Base-by-base conservation (phyloP, 139 green algal species). In the Micractinium sp. region DNA sequence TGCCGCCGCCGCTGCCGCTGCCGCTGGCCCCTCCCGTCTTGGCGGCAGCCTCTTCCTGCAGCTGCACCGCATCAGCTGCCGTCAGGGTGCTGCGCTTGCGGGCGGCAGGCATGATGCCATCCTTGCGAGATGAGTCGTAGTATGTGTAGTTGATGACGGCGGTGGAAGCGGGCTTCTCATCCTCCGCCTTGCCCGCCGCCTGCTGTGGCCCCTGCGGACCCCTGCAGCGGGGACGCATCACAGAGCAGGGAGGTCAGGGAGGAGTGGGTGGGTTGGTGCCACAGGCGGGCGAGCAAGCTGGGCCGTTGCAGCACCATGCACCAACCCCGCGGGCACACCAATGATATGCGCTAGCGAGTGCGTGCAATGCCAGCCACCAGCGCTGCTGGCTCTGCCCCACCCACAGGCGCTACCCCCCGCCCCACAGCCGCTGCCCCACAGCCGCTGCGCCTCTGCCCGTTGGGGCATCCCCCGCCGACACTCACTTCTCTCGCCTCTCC, bases 131-230 rank as follows among this genome's bases (percentile, higher is more conserved):
- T 4, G 67, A 66, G 16, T 79, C 67, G 39, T 38, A 87, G 63
- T 78, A 79, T 41, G 33, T n/a, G 83, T 87, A 87, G 67, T 87
- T 87, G 83, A 87, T 80, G 38, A 87, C 83, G 1, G 83, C 29
- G 0, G 83, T 80, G 27, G 83, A 87, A 7, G 27, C 29, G 0
- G 83, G 67, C 83, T 87, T 39, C 13, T 87, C 83, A 3, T 86
- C 60, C 2, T 79, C 83, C 14, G 29, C 83, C 61, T 77, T 87
- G 83, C 67, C 83, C 5, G n/a, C 39, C 19, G 71, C 35, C 82
- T 79, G 67, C 67, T 80, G 73, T 12, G 67, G 67, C 27, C 38
- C 83, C 47, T 79, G 61, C 14, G 69, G 20, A 33, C 35, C 35
- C 63, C 82, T 87, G 82, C 38, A 38, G 7, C 29, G 1, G 56